phyloP scores from a whole-genome alignment of 768 basidiomycete species.

The Tricholoma sp. region DNA sequence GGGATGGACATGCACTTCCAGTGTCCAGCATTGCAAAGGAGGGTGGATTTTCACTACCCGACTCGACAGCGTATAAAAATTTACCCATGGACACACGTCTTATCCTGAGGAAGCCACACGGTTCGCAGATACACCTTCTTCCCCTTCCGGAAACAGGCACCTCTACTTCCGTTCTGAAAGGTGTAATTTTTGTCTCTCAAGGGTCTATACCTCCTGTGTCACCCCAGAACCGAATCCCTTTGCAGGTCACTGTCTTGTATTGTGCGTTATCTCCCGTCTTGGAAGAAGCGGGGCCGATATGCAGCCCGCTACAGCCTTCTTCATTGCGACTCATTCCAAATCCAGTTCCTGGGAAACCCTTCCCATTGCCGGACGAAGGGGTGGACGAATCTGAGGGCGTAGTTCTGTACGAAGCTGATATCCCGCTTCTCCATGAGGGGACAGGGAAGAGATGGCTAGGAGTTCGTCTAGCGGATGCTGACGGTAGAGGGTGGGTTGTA shows the following conservation, averaged over 20 bases:
- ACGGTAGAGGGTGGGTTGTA: constrained; percentile 57
- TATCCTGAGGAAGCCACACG: constrained; percentile 37
- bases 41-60: constrained; percentile 15
- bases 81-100: constrained; percentile 36
- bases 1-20: constrained; percentile 51
- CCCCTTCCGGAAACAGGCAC: constrained; percentile 30
- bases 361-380: constrained; percentile 66
- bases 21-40: constrained; percentile 1
- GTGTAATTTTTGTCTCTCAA: constrained; percentile 56
- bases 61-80: constrained; percentile 27
- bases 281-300: constrained; percentile 21
- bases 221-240: constrained; percentile 41
- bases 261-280: constrained; percentile 32
- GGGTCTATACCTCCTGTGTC: constrained; percentile 48
- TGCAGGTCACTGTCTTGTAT: constrained; percentile 41
- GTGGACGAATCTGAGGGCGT: constrained; percentile 72
- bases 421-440: constrained; percentile 18
- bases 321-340: constrained; percentile 60
- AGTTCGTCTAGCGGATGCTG: constrained; percentile 43
- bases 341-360: constrained; percentile 45
- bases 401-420: constrained; percentile 53
- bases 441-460: constrained; percentile 39
- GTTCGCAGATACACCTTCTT: constrained; percentile 44
- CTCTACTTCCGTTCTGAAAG: constrained; percentile 19
- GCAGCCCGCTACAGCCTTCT: constrained; percentile 37